Conservation (phyloP, 495 filamentous ascomycete species). For the Daldinia loculata region DNA sequence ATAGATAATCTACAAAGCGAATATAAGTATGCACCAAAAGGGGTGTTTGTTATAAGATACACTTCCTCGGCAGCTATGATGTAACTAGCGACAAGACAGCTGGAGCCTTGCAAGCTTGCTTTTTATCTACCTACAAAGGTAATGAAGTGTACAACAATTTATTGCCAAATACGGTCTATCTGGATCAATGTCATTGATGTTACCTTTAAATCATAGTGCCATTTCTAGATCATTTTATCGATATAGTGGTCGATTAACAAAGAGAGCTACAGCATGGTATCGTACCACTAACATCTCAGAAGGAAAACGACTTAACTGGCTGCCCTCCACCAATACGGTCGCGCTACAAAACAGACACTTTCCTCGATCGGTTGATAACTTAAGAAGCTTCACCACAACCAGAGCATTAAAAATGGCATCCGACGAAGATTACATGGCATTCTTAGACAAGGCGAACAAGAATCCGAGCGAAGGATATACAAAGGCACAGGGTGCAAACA, state of each 20-base stretch:
- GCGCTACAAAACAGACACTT: conserved; percentile 17
- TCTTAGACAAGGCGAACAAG: conserved; percentile 84
- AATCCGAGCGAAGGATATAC: conserved; percentile 62
- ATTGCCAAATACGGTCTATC: conserved; percentile 23
- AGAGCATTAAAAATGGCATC: conserved; percentile 66
- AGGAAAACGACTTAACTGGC: not conserved
- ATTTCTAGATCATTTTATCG: conserved; percentile 12
- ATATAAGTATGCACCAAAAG: conserved; percentile 24
- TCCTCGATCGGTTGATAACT: not conserved
- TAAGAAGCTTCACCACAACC: conserved; percentile 35
- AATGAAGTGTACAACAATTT: conserved; percentile 8
- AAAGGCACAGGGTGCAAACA: conserved; percentile 32
- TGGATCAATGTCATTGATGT: conserved; percentile 19
- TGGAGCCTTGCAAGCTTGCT: not conserved
- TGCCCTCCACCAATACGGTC: not conserved
- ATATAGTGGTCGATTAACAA: not conserved
- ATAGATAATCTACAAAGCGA: too few relatives aligned
- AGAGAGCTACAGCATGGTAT: not conserved
- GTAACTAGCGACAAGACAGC: conserved; percentile 32
- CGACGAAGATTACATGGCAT: conserved; percentile 81
- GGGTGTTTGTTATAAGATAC: conserved; percentile 9
- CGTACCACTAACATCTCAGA: conserved; percentile 6
- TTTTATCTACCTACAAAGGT: not conserved
- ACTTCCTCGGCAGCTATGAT: conserved; percentile 29
- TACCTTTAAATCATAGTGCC: conserved; percentile 8